A percentile compares a stretch with the other conserved stretches of the same genome.
Evolutionary conservation across 2,329 filamentous ascomycete genomes (phyloP).

Genomic region (Tolypocladium paradoxum): DNA sequence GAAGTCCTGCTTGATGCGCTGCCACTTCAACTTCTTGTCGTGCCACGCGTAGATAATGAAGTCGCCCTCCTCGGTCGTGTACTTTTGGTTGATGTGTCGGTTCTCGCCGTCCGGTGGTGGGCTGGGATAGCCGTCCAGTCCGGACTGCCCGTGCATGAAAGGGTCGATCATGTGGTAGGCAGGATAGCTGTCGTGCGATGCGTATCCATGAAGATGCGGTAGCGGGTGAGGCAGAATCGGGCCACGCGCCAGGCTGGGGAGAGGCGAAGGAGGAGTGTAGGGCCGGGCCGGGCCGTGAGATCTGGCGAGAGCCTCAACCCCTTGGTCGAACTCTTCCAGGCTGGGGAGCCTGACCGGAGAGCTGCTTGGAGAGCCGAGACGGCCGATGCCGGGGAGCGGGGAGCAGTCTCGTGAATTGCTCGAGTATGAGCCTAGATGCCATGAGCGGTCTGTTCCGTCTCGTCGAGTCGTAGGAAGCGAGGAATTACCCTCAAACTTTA

Average conservation of each 20-base stretch:
- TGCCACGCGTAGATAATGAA: constrained; percentile 34
- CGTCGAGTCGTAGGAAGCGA: background rate
- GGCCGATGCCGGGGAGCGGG: constrained; percentile 13
- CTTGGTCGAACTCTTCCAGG: constrained; percentile 25
- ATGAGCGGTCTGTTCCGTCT: background rate
- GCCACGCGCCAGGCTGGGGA: constrained; percentile 12
- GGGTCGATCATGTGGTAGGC: constrained; percentile 12
- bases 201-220: constrained; percentile 11
- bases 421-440: constrained; percentile 9
- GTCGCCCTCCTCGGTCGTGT: constrained; percentile 31
- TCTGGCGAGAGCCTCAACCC: constrained; percentile 24
- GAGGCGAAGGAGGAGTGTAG: constrained; percentile 18
- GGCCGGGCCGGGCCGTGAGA: constrained; percentile 16
- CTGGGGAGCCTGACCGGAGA: constrained; percentile 20
- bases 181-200: constrained; percentile 10
- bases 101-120: constrained; percentile 25
- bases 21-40: constrained; percentile 32
- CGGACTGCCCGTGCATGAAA: constrained; percentile 10
- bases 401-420: constrained; percentile 12
- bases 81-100: constrained; percentile 32
- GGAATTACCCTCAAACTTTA: constrained; percentile 21
- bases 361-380: constrained; percentile 5
- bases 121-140: constrained; percentile 21
- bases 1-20: constrained; percentile 27
- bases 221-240: constrained; percentile 13